phyloP scores from a whole-genome alignment of 306 rosid species.

The Quillaja saponaria region DNA sequence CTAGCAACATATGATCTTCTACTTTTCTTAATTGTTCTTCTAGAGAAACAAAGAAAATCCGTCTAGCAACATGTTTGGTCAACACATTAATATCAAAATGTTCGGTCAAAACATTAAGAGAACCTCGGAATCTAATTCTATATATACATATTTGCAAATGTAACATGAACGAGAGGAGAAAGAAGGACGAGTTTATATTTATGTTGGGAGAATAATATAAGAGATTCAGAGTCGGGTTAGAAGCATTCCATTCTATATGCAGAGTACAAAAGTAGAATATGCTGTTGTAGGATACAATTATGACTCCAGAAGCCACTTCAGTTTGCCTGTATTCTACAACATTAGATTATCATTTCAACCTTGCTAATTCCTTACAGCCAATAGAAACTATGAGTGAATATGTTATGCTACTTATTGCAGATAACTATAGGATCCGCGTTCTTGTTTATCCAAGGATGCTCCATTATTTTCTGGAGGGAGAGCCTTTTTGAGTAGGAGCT shows the following conservation, averaged over 20 bases:
- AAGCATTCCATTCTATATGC: not conserved
- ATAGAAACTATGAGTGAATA: slow-evolving; percentile 5
- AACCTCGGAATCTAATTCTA: not conserved
- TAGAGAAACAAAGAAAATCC: no score
- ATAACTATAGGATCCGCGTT: slow-evolving; percentile 61
- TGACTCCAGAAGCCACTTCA: not conserved
- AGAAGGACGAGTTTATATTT: not conserved
- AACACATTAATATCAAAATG: no score
- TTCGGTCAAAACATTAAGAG: no score
- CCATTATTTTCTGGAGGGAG: slow-evolving; percentile 71
- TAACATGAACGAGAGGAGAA: not conserved
- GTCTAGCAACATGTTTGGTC: no score
- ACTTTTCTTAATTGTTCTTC: no score
- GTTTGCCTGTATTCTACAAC: not conserved
- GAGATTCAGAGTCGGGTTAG: not conserved
- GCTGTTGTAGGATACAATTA: no score
- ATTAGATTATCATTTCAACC: not conserved
- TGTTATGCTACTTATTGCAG: slow-evolving; percentile 41
- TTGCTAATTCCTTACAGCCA: slow-evolving; percentile 18
- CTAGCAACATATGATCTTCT: no score
- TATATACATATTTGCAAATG: not conserved
- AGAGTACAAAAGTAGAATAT: not conserved
- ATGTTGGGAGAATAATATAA: not conserved
- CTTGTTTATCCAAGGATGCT: slow-evolving; percentile 86
- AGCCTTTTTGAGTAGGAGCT: slow-evolving; percentile 74